phyloP scores from a whole-genome alignment of 352 stramenopile genomes.

The Pythium dissimile region DNA sequence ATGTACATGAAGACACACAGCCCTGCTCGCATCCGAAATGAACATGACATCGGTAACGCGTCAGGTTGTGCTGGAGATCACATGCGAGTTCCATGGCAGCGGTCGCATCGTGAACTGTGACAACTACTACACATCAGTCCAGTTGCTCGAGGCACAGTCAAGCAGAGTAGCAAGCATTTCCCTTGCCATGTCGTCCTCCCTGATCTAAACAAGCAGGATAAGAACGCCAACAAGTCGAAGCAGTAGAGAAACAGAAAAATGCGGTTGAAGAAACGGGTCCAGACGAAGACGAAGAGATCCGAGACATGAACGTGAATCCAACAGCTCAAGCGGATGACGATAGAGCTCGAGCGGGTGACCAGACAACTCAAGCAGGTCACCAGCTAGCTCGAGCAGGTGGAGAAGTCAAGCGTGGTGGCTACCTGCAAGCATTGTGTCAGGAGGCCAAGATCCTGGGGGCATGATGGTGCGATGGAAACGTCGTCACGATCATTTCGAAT shows the following conservation, averaged over 20 bases:
- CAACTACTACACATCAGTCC: constrained; percentile 36
- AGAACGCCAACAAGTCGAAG: constrained; percentile 7
- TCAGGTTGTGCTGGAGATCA: constrained; percentile 27
- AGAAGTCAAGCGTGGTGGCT: constrained; percentile 1
- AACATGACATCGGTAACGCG: not conserved
- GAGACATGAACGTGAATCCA: constrained; percentile 21
- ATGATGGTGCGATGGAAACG: constrained; percentile 27
- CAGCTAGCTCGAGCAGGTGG: not conserved
- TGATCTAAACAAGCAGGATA: not conserved
- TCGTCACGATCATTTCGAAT: constrained; percentile 26
- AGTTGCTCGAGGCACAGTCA: constrained; percentile 25
- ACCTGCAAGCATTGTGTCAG: constrained; percentile 14
- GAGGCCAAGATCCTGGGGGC: constrained; percentile 17
- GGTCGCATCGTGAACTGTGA: constrained; percentile 28
- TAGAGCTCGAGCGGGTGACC: not conserved
- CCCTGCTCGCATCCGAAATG: not conserved
- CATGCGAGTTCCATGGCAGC: constrained; percentile 14
- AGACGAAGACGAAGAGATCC: constrained; percentile 8
- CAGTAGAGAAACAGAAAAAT: constrained; percentile 12
- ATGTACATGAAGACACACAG: not conserved
- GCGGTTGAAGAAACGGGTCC: not conserved
- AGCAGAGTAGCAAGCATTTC: constrained; percentile 21
- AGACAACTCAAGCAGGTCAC: too few relatives aligned
- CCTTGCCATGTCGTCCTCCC: constrained; percentile 7
- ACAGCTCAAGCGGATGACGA: not conserved